phyloP scores from a whole-genome alignment of 108 stramenopile genomes.

The Ochromonas danica region DNA sequence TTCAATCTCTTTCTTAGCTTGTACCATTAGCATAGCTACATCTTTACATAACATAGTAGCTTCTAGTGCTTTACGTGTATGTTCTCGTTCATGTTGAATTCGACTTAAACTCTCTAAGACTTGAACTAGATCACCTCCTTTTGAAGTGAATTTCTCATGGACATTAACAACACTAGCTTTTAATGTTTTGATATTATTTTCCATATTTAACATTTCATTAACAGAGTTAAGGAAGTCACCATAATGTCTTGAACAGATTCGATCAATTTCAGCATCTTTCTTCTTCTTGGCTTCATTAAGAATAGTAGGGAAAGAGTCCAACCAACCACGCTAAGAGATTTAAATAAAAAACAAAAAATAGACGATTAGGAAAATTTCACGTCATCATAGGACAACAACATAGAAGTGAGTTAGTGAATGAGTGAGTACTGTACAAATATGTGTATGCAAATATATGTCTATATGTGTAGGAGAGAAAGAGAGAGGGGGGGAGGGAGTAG shows the following conservation, averaged over 20 bases:
- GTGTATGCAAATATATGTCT: too few species aligned
- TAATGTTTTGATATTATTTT: neutral
- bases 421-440: too few species aligned
- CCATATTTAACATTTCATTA: constrained; percentile 26
- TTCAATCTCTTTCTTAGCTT: neutral
- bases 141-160: neutral
- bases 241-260: constrained; percentile 29
- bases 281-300: constrained; percentile 30
- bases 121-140: neutral
- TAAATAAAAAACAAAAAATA: neutral
- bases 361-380: neutral
- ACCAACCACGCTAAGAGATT: constrained; percentile 29
- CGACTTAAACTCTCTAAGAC: neutral
- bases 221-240: constrained; percentile 24
- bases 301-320: neutral
- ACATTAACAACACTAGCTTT: neutral
- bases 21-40: neutral
- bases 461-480: too few species aligned
- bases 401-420: too few species aligned
- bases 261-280: constrained; percentile 29
- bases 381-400: neutral
- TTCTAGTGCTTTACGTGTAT: neutral
- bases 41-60: neutral
- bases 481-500: too few species aligned
- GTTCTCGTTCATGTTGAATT: constrained; percentile 19